Evolutionary conservation across 495 filamentous ascomycete genomes (phyloP).

Genomic region (Penicillium flavigenum): DNA sequence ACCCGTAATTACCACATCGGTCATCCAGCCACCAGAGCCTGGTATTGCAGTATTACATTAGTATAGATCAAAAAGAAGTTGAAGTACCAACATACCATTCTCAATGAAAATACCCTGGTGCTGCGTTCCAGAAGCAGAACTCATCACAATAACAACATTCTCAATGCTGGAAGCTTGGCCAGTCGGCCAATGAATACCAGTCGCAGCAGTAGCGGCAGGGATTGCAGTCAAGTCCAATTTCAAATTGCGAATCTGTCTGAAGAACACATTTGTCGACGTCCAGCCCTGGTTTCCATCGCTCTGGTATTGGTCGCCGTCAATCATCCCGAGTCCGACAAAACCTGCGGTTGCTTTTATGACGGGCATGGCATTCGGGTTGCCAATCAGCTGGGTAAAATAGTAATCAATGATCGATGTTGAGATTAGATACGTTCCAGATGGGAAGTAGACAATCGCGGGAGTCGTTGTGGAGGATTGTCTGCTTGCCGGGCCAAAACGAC

Average conservation of each 20-base stretch:
- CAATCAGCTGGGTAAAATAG: conserved; percentile 68
- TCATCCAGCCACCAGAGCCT: conserved; percentile 72
- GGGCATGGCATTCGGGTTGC: conserved; percentile 62
- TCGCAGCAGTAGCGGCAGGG: conserved; percentile 49
- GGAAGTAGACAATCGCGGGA: conserved; percentile 63
- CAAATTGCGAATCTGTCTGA: conserved; percentile 73
- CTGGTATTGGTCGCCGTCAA: conserved; percentile 68
- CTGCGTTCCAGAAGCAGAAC: conserved; percentile 53
- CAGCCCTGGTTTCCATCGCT: conserved; percentile 46
- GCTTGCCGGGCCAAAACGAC: conserved; percentile 50
- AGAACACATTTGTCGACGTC: conserved; percentile 71
- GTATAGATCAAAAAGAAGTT: conserved; percentile 9
- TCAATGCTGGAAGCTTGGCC: conserved; percentile 72
- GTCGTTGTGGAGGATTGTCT: conserved; percentile 51
- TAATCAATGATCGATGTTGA: conserved; percentile 54
- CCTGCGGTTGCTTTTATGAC: conserved; percentile 62
- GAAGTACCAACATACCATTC: conserved; percentile 49
- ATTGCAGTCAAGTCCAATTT: conserved; percentile 70
- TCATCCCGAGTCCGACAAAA: conserved; percentile 63
- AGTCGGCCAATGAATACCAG: conserved; percentile 78
- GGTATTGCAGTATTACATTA: neutral
- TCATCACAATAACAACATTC: conserved; percentile 76
- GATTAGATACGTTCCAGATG: conserved; percentile 62
- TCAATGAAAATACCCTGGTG: conserved; percentile 76
- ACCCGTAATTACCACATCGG: conserved; percentile 64